phyloP scores from a whole-genome alignment of 148 eudicot genomes.

The Arctostaphylos glauca region DNA sequence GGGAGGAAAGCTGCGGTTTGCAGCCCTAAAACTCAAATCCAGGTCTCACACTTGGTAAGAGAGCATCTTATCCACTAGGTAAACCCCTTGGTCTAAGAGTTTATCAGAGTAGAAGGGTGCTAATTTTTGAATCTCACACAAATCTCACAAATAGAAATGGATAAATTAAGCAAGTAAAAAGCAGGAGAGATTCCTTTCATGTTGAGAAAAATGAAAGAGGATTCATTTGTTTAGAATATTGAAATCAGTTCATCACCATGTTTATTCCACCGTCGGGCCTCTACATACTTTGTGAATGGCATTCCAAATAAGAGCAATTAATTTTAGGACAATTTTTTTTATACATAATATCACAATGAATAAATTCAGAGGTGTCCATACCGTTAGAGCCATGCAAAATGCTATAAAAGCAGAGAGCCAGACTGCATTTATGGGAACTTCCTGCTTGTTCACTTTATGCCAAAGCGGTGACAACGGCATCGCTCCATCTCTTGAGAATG shows the following conservation, averaged over 20 bases:
- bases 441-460: conserved; percentile 90
- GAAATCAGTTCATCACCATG: neutral
- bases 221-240: neutral
- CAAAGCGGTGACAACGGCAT: conserved; percentile 86
- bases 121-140: neutral
- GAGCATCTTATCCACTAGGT: neutral
- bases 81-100: neutral
- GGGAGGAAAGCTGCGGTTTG: neutral
- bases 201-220: neutral
- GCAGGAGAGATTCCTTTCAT: neutral
- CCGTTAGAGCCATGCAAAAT: conserved; percentile 95
- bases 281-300: neutral
- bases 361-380: conserved; percentile 27
- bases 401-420: conserved; percentile 86
- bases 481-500: conserved; percentile 99
- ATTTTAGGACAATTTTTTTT: neutral
- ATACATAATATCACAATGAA: neutral
- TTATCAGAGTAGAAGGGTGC: neutral
- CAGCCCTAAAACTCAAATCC: neutral
- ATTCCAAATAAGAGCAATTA: neutral
- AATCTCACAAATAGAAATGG: neutral
- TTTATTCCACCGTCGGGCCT: neutral
- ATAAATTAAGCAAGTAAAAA: neutral
- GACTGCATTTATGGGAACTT: conserved; percentile 87
- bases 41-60: neutral